These are phyloP conservation scores for Hortaea werneckii DNA, from an alignment of 2,329 filamentous ascomycete genomes.

Conservation along the genomic window DNA sequence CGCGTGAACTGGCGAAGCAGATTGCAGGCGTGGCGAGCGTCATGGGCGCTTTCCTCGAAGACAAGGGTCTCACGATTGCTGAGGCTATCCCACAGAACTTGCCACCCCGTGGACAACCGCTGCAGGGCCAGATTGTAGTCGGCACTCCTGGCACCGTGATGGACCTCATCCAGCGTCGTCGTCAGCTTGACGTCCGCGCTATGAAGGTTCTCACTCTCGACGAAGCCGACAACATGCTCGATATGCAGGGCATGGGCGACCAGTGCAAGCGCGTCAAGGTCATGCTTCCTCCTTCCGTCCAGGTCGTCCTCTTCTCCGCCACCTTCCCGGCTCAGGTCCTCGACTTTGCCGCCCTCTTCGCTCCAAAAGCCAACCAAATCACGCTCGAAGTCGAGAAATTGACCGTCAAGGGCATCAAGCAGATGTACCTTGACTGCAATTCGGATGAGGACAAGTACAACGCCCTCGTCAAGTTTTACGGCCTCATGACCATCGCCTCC, in stretches of 20 bases:
- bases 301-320: slow-evolving; percentile 90
- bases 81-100: slow-evolving; percentile 74
- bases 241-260: slow-evolving; percentile 87
- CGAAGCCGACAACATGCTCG: slow-evolving; percentile 98
- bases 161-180: slow-evolving; percentile 65
- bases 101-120: slow-evolving; percentile 54
- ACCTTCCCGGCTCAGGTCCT: slow-evolving; percentile 84
- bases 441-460: slow-evolving; percentile 75
- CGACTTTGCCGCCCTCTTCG: slow-evolving; percentile 72
- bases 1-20: slow-evolving; percentile 87
- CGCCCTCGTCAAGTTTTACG: slow-evolving; percentile 84
- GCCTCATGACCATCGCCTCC: slow-evolving; percentile 89
- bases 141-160: slow-evolving; percentile 90
- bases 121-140: slow-evolving; percentile 72
- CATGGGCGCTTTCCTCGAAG: slow-evolving; percentile 69
- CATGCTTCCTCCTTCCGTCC: slow-evolving; percentile 62
- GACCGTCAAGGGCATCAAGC: slow-evolving; percentile 93
- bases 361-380: slow-evolving; percentile 75
- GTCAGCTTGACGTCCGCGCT: slow-evolving; percentile 59
- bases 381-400: slow-evolving; percentile 83
- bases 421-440: slow-evolving; percentile 92
- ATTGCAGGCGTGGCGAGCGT: slow-evolving; percentile 75
- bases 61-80: slow-evolving; percentile 58
- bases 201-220: slow-evolving; percentile 83
- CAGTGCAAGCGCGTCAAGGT: slow-evolving; percentile 84